phyloP scores from a whole-genome alignment of 2,329 filamentous ascomycete genomes.

The Cytospora chrysosperma region DNA sequence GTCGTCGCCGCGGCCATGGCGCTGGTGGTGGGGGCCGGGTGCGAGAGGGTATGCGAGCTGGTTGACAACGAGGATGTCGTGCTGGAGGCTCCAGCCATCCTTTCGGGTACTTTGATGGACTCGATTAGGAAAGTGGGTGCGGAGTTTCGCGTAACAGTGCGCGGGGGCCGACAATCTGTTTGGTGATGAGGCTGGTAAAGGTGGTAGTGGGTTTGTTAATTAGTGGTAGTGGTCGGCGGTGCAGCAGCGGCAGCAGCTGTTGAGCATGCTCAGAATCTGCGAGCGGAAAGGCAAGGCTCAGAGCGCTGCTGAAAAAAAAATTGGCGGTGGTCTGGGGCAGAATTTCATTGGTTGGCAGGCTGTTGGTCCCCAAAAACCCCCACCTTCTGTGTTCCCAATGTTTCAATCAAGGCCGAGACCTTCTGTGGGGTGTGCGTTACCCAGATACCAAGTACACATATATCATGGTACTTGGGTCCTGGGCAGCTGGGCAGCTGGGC shows the following conservation, averaged over 20 bases:
- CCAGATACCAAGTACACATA: too few relatives aligned
- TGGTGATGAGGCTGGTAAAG: background rate
- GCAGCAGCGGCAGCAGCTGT: background rate
- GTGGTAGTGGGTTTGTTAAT: background rate
- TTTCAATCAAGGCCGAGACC: background rate
- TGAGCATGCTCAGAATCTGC: background rate
- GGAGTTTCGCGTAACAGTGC: constrained; percentile 1
- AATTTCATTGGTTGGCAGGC: constrained; percentile 2
- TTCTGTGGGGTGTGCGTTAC: background rate
- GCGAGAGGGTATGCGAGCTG: constrained; percentile 63
- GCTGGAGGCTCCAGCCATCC: constrained; percentile 41
- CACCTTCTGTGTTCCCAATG: background rate
- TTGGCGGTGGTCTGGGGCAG: background rate
- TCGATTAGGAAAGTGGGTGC: background rate
- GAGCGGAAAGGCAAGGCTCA: background rate
- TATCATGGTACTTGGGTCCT: too few relatives aligned
- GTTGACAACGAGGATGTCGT: constrained; percentile 62
- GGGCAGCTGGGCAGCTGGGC: too few relatives aligned
- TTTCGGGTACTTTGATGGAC: background rate
- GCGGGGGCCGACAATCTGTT: background rate
- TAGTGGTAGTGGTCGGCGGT: background rate
- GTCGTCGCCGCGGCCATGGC: constrained; percentile 37
- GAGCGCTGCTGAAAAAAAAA: background rate
- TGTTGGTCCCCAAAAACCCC: background rate
- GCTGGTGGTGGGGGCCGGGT: constrained; percentile 44